Conservation (phyloP, 2,329 filamentous ascomycete genomes). For the Pyricularia sp. region DNA sequence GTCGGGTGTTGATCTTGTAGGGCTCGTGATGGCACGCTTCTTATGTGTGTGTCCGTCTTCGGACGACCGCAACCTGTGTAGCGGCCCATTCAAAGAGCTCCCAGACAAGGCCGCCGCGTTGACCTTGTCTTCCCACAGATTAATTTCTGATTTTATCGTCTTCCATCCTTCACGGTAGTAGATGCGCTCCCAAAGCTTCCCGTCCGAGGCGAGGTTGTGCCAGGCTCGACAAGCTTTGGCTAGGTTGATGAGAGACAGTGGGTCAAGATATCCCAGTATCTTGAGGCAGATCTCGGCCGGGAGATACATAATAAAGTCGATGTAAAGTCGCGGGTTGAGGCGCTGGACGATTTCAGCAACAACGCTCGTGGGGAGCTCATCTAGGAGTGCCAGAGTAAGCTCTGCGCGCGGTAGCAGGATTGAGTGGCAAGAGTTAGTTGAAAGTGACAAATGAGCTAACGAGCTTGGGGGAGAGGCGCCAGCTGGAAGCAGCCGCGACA, state of each 20-base stretch:
- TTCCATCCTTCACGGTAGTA: constrained; percentile 85
- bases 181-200: constrained; percentile 74
- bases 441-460: neutral
- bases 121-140: constrained; percentile 52
- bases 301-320: constrained; percentile 80
- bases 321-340: constrained; percentile 75
- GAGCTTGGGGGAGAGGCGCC: neutral
- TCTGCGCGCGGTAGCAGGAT: constrained; percentile 39
- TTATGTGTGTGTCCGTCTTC: constrained; percentile 42
- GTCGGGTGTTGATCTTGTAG: constrained; percentile 14
- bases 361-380: constrained; percentile 68
- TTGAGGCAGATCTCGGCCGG: constrained; percentile 87
- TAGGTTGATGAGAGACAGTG: constrained; percentile 68
- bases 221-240: constrained; percentile 73
- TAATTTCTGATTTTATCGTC: constrained; percentile 56
- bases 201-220: constrained; percentile 73
- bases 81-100: constrained; percentile 18
- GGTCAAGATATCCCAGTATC: constrained; percentile 78
- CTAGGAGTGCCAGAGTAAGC: constrained; percentile 69
- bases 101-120: constrained; percentile 31
- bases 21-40: constrained; percentile 38
- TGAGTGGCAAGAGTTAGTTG: neutral
- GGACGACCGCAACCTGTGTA: constrained; percentile 31
- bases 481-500: neutral
- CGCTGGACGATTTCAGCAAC: constrained; percentile 74